Conservation (phyloP, 495 filamentous ascomycete genomes). For the Tuber indicum region DNA sequence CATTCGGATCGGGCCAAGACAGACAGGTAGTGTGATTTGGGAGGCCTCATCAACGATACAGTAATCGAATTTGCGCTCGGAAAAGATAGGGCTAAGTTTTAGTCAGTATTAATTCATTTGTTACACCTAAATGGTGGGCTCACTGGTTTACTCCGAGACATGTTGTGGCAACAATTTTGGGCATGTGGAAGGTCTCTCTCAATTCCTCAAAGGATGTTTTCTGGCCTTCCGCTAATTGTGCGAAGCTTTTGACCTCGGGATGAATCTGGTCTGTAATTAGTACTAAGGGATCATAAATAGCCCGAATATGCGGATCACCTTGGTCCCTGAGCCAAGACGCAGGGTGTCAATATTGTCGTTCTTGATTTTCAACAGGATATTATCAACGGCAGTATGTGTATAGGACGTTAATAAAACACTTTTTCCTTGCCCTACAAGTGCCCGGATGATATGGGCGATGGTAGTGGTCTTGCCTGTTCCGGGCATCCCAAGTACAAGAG, state of each 20-base stretch:
- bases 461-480: slow-evolving; percentile 98
- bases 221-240: slow-evolving; percentile 62
- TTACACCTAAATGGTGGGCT: slow-evolving; percentile 7
- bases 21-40: slow-evolving; percentile 92
- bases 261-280: slow-evolving; percentile 50
- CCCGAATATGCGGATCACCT: slow-evolving; percentile 42
- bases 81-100: slow-evolving; percentile 58
- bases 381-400: slow-evolving; percentile 95
- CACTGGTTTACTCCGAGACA: slow-evolving; percentile 81
- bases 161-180: slow-evolving; percentile 85
- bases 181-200: slow-evolving; percentile 68
- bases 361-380: slow-evolving; percentile 86
- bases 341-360: slow-evolving; percentile 72
- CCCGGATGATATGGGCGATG: slow-evolving; percentile 92
- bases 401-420: slow-evolving; percentile 89
- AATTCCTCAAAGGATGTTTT: slow-evolving; percentile 75
- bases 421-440: slow-evolving; percentile 81
- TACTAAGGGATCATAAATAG: not conserved
- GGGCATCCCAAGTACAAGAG: slow-evolving; percentile 92
- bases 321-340: slow-evolving; percentile 71
- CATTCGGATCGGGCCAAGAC: slow-evolving; percentile 86
- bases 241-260: slow-evolving; percentile 77
- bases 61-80: slow-evolving; percentile 85
- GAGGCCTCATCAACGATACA: slow-evolving; percentile 98
- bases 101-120: slow-evolving; percentile 7